These are phyloP conservation scores for Boletus coccyginus DNA, from an alignment of 768 basidiomycete species.

Conservation along the genomic window DNA sequence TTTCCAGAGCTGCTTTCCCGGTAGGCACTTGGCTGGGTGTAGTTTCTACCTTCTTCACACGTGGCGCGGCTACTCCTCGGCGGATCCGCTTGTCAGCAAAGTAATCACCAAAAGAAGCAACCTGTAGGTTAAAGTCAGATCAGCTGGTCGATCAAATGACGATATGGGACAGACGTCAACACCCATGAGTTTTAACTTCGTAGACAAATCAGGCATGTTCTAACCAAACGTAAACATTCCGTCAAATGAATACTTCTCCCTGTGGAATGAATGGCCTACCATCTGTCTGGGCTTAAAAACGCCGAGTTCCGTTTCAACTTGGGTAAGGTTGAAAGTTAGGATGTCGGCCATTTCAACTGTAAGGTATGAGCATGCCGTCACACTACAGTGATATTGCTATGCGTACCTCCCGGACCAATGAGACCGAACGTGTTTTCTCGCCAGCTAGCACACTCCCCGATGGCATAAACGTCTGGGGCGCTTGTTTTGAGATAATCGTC, in stretches of 20 bases:
- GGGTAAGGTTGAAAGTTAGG: constrained; percentile 68
- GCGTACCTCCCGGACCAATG: constrained; percentile 61
- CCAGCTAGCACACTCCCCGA: constrained; percentile 78
- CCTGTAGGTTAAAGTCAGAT: constrained; percentile 24
- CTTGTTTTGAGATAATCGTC: constrained; percentile 57
- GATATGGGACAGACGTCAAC: constrained; percentile 41
- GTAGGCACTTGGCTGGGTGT: background rate
- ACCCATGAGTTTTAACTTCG: constrained; percentile 61
- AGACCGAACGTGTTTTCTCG: constrained; percentile 66
- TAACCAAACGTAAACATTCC: background rate
- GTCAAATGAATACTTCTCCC: background rate
- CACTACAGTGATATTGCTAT: too few species aligned
- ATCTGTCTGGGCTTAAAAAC: constrained; percentile 43
- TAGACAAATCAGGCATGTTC: constrained; percentile 66
- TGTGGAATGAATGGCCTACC: constrained; percentile 23
- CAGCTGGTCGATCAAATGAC: background rate
- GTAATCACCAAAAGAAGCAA: constrained; percentile 72
- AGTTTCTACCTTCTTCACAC: background rate
- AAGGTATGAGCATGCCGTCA: background rate
- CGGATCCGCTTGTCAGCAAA: constrained; percentile 52
- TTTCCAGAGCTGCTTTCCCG: background rate
- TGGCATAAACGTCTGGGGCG: constrained; percentile 60
- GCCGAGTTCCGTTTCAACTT: constrained; percentile 43
- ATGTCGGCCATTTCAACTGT: constrained; percentile 72
- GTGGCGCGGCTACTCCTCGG: background rate